Conservation (phyloP, 2,329 filamentous ascomycete species). For the Scedosporium boydii region DNA sequence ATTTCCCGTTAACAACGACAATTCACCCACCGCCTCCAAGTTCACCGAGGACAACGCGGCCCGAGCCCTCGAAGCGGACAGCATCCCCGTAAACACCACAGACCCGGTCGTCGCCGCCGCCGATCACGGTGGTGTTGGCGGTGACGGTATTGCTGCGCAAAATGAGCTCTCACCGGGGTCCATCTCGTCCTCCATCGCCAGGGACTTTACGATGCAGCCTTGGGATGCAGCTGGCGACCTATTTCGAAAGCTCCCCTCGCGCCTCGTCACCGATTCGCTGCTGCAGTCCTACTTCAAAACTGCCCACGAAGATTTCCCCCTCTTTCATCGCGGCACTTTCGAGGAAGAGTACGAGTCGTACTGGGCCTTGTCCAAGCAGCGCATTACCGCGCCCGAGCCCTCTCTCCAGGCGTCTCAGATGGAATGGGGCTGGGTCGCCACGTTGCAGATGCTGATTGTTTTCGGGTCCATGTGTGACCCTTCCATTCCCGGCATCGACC, state of each 20-base stretch:
- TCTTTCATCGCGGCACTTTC: conserved; percentile 24
- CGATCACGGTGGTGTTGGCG: not conserved
- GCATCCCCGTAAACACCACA: conserved; percentile 3
- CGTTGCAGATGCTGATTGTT: conserved; percentile 26
- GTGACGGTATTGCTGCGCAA: conserved; percentile 1
- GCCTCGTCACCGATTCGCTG: conserved; percentile 19
- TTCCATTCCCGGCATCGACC: conserved; percentile 16
- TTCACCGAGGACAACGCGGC: conserved; percentile 16
- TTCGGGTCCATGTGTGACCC: conserved; percentile 22
- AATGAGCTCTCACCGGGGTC: conserved; percentile 15
- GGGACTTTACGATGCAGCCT: conserved; percentile 18
- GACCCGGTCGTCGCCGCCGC: not conserved
- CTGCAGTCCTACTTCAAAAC: conserved; percentile 24
- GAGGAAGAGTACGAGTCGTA: conserved; percentile 23
- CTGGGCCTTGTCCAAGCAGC: conserved; percentile 13
- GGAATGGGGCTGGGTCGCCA: conserved; percentile 25
- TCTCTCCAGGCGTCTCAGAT: conserved; percentile 9
- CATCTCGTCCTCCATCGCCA: conserved; percentile 17
- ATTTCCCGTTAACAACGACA: not conserved
- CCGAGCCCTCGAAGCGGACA: conserved; percentile 16
- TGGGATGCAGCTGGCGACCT: conserved; percentile 18
- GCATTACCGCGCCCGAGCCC: conserved; percentile 4
- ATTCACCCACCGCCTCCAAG: conserved; percentile 8
- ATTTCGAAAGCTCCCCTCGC: conserved; percentile 16
- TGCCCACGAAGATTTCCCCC: conserved; percentile 24